Evolutionary conservation across 129 eudicot genomes (phyloP), one percentile per base, ranked within the genome.

Genomic region (Flaveria robusta): DNA sequence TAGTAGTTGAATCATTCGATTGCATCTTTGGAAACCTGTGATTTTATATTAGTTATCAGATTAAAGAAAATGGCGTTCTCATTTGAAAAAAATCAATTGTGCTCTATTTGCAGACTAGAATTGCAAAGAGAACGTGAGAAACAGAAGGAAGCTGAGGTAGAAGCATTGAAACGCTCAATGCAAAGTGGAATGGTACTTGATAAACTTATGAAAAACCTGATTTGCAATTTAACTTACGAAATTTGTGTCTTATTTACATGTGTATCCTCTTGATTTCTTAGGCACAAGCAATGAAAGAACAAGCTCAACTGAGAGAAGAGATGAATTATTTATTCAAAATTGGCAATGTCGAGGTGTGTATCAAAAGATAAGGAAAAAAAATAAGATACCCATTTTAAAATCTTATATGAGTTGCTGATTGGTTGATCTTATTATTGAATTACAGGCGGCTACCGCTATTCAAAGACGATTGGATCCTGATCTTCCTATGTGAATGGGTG

Each of bases 271-370:
- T 51, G 49, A 70, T 74, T 60, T 39, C 22, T 34, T 72, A 93
- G 98, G 98, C 97, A 23, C 97, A 88, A 91, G 96, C 93, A 74
- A 93, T 93, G 98, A 93, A 91, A 83, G 97, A 93, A 81, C 98
- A 93, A 77, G 97, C 93, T 69, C 90, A 62, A 79, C 85, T 93
- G 76, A 88, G 86, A 82, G 98, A 93, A 81, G 97, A 93, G 76
- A 93, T 93, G 98, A 89, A 86, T 43, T 91, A 87, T 68, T 86
- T 85, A 62, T 93, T 85, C 88, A 93, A 91, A 84, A 80, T 90
- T 50, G 98, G 98, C 76, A 93, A 93, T 84, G 74, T 79, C 70
- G 98, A 93, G 98, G 98, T 93, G 84, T 72, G 83, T 39, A 47
- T 39, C 0, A 24, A 62, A n/a, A 22, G 13, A 34, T 12, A 70